Conservation (phyloP, 225 moss, liverwort and hornwort genomes). For the Lunularia cruciata region DNA sequence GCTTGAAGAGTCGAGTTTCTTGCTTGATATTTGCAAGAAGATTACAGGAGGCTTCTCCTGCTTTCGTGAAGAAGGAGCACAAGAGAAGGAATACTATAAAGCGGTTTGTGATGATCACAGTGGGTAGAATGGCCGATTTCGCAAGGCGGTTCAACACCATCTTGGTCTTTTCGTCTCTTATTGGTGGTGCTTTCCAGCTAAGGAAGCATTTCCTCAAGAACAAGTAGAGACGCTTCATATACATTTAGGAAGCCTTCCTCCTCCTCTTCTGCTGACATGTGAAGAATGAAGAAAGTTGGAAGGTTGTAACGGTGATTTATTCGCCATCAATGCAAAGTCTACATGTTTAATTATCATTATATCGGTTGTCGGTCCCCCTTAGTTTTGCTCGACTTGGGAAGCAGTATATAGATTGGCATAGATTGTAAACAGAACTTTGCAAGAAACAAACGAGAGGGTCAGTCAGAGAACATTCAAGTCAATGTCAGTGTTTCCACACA, state of each 20-base stretch:
- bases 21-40: conserved; percentile 87
- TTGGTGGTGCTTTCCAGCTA: conserved; percentile 63
- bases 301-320: too few relatives aligned
- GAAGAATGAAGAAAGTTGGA: too few relatives aligned
- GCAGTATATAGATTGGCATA: too few relatives aligned
- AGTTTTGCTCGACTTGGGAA: too few relatives aligned
- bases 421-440: too few relatives aligned
- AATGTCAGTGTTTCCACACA: too few relatives aligned
- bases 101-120: conserved; percentile 36
- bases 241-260: not conserved
- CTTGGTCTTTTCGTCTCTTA: conserved; percentile 61
- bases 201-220: conserved; percentile 56
- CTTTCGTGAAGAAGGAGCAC: conserved; percentile 45
- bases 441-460: too few relatives aligned
- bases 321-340: too few relatives aligned
- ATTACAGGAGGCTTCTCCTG: conserved; percentile 61
- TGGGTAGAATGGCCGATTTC: conserved; percentile 64
- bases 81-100: conserved; percentile 24
- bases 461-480: too few relatives aligned
- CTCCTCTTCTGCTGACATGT: not conserved
- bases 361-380: too few relatives aligned
- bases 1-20: conserved; percentile 70
- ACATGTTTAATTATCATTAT: too few relatives aligned
- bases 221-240: conserved; percentile 16
- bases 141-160: conserved; percentile 80